Evolutionary conservation across 2,329 filamentous ascomycete species (phyloP).

Genomic region (Aspergillus fischeri): DNA sequence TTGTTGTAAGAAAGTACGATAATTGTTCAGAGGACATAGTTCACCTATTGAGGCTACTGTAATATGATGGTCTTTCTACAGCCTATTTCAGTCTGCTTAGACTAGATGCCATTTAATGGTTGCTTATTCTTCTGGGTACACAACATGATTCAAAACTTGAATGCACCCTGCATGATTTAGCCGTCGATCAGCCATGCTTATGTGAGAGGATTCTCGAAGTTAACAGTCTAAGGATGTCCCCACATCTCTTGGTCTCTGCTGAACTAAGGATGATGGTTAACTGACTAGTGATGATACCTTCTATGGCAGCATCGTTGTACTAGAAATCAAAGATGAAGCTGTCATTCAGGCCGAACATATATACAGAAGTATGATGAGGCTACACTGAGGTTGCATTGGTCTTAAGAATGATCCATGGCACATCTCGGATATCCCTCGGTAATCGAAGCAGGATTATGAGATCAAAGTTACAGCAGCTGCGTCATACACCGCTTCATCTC

Average conservation of each 20-base stretch:
- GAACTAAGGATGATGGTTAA: neutral
- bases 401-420: neutral
- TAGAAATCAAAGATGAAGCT: neutral
- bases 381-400: neutral
- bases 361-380: neutral
- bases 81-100: too few species aligned
- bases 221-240: too few species aligned
- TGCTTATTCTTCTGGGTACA: too few species aligned
- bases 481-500: neutral
- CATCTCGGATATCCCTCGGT: neutral
- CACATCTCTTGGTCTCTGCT: neutral
- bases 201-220: too few species aligned
- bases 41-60: neutral
- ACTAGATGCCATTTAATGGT: too few species aligned
- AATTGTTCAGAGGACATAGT: too few species aligned
- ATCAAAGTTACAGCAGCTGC: neutral
- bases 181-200: too few species aligned
- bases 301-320: neutral
- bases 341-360: neutral
- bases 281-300: too few species aligned
- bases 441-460: neutral
- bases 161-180: too few species aligned
- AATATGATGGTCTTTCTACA: neutral
- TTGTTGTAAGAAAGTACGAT: too few species aligned
- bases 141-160: too few species aligned